Evolutionary conservation across 306 rosid species (phyloP).

Genomic region (Cicer cuneatum): DNA sequence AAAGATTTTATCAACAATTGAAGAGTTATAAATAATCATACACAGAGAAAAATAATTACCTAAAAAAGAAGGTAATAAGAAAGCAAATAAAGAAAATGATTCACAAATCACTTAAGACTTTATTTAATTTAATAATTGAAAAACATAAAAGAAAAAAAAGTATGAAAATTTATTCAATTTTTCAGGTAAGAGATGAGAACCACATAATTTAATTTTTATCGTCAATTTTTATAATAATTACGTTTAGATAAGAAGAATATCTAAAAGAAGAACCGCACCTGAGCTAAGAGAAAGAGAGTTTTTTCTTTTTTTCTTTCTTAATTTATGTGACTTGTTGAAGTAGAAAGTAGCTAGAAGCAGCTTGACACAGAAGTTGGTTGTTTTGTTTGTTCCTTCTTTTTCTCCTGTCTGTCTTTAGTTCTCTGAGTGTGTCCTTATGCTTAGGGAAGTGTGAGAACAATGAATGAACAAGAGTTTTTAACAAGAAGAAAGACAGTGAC

Average conservation of each 20-base stretch:
- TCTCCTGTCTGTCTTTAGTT: slow-evolving; percentile 32
- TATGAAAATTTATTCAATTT: slow-evolving; percentile 17
- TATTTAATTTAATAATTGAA: neutral
- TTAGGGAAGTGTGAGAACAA: slow-evolving; percentile 41
- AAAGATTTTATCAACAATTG: neutral
- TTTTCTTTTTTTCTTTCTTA: neutral
- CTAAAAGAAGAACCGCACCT: slow-evolving; percentile 44
- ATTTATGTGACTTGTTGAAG: slow-evolving; percentile 25
- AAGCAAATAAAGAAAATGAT: neutral
- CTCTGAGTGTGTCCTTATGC: slow-evolving; percentile 29
- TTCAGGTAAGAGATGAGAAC: neutral
- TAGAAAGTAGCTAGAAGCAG: slow-evolving; percentile 29
- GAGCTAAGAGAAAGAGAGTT: neutral
- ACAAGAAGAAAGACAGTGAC: slow-evolving; percentile 51
- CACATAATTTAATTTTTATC: slow-evolving; percentile 31
- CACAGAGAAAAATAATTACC: slow-evolving; percentile 19
- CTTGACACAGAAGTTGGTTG: slow-evolving; percentile 33
- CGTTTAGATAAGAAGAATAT: slow-evolving; percentile 28
- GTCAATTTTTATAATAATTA: neutral
- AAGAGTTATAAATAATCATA: slow-evolving; percentile 3
- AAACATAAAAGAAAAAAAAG: neutral
- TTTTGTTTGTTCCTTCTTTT: slow-evolving; percentile 39
- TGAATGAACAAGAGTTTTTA: slow-evolving; percentile 48
- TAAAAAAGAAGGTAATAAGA: neutral
- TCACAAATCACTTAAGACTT: slow-evolving; percentile 2